Evolutionary conservation across 495 filamentous ascomycete genomes (phyloP), one percentile per base, ranked within the genome.

Genomic region (Aspergillus baeticus): DNA sequence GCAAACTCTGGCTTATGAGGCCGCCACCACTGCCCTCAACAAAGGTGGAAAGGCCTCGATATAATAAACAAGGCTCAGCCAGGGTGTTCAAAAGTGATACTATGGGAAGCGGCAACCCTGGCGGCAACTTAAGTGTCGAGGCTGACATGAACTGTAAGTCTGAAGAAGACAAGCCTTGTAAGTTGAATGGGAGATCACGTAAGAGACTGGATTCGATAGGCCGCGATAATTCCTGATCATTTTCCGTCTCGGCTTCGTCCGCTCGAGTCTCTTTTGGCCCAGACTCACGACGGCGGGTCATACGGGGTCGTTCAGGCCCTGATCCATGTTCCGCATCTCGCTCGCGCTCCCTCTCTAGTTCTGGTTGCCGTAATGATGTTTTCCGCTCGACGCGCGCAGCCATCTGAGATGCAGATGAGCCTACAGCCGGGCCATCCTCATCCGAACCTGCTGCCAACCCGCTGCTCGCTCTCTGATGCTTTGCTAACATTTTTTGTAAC

Each of bases 41-140:
- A 73, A 96, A 99, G 18, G 79, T 73, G 17, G 87, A 80, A 5
- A 99, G 77, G 2, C 84, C 84, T 57, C 87, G 82, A 65, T 96
- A 98, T 23, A 99, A 78, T 7, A 99, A 77, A 20, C 92, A 95
- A 10, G 95, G 95, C 65, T 99, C 95, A 1, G 93, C 92, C 11
- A 99, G 76, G 0, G 89, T 88, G 65, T 99, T 88, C 14, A 99
- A 76, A 11, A 99, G 78, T 11, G 90, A 93, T 13, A 96, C 82
- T 14, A 98, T 81, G 4, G 95, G 93, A 5, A 90, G 74, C 5
- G 95, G 91, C 14, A 98, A 76, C 4, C 84, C 87, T 2, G 83
- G 59, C 3, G 95, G 95, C 42, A 99, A 69, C 55, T 87, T 86
- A 49, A 93, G 69, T 14, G 78, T 81, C 11, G 81, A 79, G 7